These are phyloP conservation scores for Chaetoceros tenuissimus DNA, from an alignment of 108 stramenopile genomes.

Conservation along the genomic window DNA sequence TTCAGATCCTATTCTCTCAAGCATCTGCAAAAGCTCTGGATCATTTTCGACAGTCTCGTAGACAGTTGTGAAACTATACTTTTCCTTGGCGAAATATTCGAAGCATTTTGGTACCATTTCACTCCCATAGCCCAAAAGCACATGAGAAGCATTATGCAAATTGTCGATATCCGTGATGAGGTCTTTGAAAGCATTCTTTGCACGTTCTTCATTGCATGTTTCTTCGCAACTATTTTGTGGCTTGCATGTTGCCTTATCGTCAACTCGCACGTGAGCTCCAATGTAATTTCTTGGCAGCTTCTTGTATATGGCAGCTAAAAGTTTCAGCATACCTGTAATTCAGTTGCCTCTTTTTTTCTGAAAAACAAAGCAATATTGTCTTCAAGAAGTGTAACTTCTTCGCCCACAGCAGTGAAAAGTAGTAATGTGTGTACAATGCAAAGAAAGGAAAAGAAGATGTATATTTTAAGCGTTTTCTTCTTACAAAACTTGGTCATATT, in stretches of 20 bases:
- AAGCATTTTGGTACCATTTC: background rate
- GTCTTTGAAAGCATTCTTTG: too few species aligned
- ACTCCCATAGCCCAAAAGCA: background rate
- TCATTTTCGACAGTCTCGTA: background rate
- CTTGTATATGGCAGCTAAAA: background rate
- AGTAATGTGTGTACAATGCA: too few species aligned
- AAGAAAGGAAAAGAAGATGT: too few species aligned
- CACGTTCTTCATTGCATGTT: too few species aligned
- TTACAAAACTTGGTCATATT: too few species aligned
- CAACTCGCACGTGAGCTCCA: background rate
- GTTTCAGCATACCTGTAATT: background rate
- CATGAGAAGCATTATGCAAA: background rate
- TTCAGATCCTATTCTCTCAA: background rate
- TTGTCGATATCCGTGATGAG: too few species aligned
- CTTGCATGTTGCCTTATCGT: background rate
- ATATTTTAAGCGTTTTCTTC: too few species aligned
- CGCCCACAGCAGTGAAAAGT: too few species aligned
- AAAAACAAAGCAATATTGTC: too few species aligned
- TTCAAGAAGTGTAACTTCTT: too few species aligned
- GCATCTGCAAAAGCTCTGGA: background rate
- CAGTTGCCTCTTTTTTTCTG: too few species aligned
- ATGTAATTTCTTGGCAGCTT: background rate
- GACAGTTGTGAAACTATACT: background rate
- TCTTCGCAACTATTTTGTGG: background rate
- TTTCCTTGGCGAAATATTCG: background rate